These are phyloP conservation scores for Gastrolobium bilobum DNA, from an alignment of 306 rosid genomes.

Conservation along the genomic window DNA sequence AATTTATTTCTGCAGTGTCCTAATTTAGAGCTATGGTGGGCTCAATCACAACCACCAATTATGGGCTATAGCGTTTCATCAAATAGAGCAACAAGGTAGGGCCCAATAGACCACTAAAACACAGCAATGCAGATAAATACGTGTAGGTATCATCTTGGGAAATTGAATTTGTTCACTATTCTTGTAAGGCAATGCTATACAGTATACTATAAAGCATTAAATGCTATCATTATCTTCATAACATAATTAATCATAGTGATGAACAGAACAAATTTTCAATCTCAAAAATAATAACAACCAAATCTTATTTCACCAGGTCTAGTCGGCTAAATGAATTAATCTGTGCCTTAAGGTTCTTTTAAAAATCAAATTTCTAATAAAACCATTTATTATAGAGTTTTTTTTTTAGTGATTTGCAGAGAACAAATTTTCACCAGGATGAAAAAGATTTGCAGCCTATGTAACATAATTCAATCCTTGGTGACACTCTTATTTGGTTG, in stretches of 20 bases:
- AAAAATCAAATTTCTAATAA: background rate
- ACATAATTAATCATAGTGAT: background rate
- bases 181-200: too few relatives aligned
- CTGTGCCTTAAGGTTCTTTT: background rate
- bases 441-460: background rate
- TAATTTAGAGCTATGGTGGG: too few relatives aligned
- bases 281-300: background rate
- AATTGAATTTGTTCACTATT: too few relatives aligned
- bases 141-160: background rate
- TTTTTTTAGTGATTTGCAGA: background rate
- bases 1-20: background rate
- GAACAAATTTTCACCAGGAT: background rate
- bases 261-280: background rate
- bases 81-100: background rate
- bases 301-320: background rate
- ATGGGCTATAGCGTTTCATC: background rate
- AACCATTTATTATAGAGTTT: background rate
- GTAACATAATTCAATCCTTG: constrained; percentile 18
- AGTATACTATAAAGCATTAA: background rate
- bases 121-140: background rate
- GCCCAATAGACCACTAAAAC: background rate
- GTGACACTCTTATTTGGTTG: constrained; percentile 56
- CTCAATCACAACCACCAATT: too few relatives aligned
- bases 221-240: background rate
- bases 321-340: background rate